phyloP scores from a whole-genome alignment of 1,284 basidiomycete genomes.

The Ceratobasidium sp. region DNA sequence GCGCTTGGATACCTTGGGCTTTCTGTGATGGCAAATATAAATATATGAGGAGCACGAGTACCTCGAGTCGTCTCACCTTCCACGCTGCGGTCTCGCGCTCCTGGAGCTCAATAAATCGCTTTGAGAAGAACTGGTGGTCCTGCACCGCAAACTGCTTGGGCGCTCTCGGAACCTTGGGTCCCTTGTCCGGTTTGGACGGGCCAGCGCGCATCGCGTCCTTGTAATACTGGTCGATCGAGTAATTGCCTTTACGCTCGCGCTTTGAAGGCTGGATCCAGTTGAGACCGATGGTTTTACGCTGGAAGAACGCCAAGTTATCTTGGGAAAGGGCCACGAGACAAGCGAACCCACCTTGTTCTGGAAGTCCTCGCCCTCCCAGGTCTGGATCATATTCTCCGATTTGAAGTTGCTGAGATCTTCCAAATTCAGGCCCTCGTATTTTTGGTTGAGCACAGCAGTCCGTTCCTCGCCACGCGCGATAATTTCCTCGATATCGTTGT shows the following conservation, averaged over 20 bases:
- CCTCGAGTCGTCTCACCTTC: slow-evolving; percentile 64
- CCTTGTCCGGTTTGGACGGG: slow-evolving; percentile 83
- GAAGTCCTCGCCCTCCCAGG: slow-evolving; percentile 99
- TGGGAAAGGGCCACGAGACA: not conserved
- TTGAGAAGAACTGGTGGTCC: slow-evolving; percentile 98
- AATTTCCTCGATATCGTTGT: slow-evolving; percentile 96
- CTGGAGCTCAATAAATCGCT: slow-evolving; percentile 84
- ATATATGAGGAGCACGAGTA: not conserved
- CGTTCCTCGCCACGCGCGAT: slow-evolving; percentile 93
- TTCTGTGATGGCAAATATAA: slow-evolving; percentile 1
- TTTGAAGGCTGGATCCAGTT: slow-evolving; percentile 94
- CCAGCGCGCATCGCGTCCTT: slow-evolving; percentile 90
- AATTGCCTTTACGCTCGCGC: slow-evolving; percentile 95
- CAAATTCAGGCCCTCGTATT: slow-evolving; percentile 93
- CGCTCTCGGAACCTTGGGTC: slow-evolving; percentile 84
- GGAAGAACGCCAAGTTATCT: slow-evolving; percentile 49
- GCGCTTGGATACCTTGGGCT: slow-evolving; percentile 53
- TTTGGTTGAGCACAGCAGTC: slow-evolving; percentile 88
- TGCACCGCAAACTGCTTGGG: slow-evolving; percentile 93
- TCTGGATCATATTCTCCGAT: slow-evolving; percentile 85
- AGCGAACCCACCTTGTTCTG: slow-evolving; percentile 68
- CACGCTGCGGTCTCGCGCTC: slow-evolving; percentile 88
- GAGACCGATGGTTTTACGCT: slow-evolving; percentile 79
- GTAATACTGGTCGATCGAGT: slow-evolving; percentile 95
- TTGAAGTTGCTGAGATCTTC: slow-evolving; percentile 99